phyloP scores from a whole-genome alignment of 805 yeast genomes.

The Cyberlindnera veronae region DNA sequence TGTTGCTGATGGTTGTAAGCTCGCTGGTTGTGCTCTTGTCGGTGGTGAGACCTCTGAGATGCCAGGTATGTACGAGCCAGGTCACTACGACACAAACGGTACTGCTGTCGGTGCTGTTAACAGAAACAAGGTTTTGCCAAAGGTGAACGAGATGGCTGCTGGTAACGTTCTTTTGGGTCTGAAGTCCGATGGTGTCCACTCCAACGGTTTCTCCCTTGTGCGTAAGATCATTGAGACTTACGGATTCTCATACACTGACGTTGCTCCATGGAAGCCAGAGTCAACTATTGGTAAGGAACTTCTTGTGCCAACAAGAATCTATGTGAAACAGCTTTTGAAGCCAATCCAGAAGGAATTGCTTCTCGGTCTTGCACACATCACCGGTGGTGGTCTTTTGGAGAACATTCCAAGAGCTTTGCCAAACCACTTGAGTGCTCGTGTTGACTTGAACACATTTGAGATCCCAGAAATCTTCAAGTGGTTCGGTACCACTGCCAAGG shows the following conservation, averaged over 20 bases:
- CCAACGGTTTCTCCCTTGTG: constrained; percentile 93
- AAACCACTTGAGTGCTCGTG: constrained; percentile 66
- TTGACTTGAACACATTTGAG: constrained; percentile 78
- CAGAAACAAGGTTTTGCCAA: constrained; percentile 72
- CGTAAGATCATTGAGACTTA: constrained; percentile 84
- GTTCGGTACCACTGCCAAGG: constrained; percentile 89
- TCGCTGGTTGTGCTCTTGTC: constrained; percentile 94
- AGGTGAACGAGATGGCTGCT: constrained; percentile 55
- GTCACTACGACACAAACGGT: constrained; percentile 97
- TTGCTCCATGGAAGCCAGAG: constrained; percentile 79
- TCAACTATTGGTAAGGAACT: constrained; percentile 82
- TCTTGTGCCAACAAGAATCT: constrained; percentile 87
- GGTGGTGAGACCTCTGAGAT: constrained; percentile 99
- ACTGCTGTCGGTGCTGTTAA: constrained; percentile 97
- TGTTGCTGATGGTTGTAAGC: constrained; percentile 94
- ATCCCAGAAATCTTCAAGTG: constrained; percentile 89
- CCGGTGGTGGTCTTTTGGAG: constrained; percentile 98
- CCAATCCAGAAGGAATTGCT: constrained; percentile 64
- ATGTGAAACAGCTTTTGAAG: constrained; percentile 85
- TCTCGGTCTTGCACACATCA: constrained; percentile 91
- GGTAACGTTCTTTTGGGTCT: constrained; percentile 88
- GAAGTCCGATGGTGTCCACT: constrained; percentile 90
- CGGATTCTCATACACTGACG: constrained; percentile 64
- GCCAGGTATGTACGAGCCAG: constrained; percentile 97
- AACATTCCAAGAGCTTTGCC: constrained; percentile 96